A percentile compares a stretch with the other conserved stretches of the same genome.
These are phyloP conservation scores for Crithidia acanthocephali DNA, from an alignment of 208 protist species.

Conservation along the genomic window DNA sequence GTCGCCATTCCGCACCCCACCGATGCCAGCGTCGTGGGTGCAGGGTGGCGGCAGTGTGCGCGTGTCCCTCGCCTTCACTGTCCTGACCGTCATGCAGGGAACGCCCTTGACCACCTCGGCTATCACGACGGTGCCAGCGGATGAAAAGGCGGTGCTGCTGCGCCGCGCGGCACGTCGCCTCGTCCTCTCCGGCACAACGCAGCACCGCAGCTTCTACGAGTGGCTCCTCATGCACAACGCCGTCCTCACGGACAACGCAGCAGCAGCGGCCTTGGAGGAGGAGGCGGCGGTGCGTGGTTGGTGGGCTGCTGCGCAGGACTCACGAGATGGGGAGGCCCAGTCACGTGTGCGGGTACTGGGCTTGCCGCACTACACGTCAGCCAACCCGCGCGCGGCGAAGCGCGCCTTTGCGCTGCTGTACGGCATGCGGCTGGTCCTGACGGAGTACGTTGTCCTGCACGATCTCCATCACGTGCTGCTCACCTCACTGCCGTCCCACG, in stretches of 20 bases:
- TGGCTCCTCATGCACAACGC: conserved; percentile 31
- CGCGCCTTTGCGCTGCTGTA: conserved; percentile 15
- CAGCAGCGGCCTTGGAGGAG: not conserved
- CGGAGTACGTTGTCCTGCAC: conserved; percentile 18
- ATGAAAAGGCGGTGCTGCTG: conserved; percentile 10
- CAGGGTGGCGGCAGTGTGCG: conserved; percentile 25
- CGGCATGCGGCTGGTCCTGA: conserved; percentile 21
- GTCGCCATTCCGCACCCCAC: not conserved
- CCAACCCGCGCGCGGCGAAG: not conserved
- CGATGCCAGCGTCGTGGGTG: conserved; percentile 5
- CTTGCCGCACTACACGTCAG: not conserved
- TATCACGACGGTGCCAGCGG: not conserved
- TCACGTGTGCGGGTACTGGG: conserved; percentile 18
- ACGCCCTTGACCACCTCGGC: not conserved
- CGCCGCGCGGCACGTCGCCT: conserved; percentile 14
- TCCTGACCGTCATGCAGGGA: conserved; percentile 24
- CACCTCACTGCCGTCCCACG: not conserved
- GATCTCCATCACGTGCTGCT: conserved; percentile 15
- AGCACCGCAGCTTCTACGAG: conserved; percentile 31
- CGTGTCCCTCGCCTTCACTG: conserved; percentile 17
- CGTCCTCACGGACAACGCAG: not conserved
- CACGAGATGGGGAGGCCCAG: not conserved
- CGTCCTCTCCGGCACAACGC: conserved; percentile 2
- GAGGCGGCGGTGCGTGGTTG: conserved; percentile 17
- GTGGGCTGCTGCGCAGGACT: conserved; percentile 10